A percentile compares a stretch with the other conserved stretches of the same genome.
Conservation (phyloP, 2,329 filamentous ascomycete genomes). For the Ceratocystis variospora region DNA sequence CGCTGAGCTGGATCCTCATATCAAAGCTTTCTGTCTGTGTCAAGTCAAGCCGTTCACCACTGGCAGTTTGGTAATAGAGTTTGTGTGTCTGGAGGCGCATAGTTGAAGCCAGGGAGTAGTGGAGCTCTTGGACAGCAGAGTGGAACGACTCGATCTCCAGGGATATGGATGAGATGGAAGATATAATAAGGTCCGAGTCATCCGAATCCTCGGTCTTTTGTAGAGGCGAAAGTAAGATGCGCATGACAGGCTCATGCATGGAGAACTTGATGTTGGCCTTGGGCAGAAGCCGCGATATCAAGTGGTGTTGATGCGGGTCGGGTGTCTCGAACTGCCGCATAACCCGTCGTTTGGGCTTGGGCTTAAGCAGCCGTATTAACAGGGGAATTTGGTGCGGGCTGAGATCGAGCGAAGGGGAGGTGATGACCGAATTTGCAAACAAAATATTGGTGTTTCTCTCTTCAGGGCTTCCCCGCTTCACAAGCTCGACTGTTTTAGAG, state of each 20-base stretch:
- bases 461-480: constrained; percentile 54
- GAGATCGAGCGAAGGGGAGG: constrained; percentile 85
- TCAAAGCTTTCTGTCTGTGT: constrained; percentile 81
- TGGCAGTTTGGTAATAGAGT: constrained; percentile 85
- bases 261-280: constrained; percentile 93
- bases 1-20: constrained; percentile 69
- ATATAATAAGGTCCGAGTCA: constrained; percentile 91
- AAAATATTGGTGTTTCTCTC: constrained; percentile 93
- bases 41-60: constrained; percentile 70
- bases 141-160: constrained; percentile 94
- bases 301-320: constrained; percentile 36
- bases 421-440: constrained; percentile 91
- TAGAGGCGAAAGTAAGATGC: constrained; percentile 74
- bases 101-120: constrained; percentile 74
- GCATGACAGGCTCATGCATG: constrained; percentile 86
- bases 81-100: constrained; percentile 74
- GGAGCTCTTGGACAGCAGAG: constrained; percentile 64
- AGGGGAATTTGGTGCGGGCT: constrained; percentile 85
- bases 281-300: constrained; percentile 82
- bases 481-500: constrained; percentile 79
- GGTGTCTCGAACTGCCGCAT: constrained; percentile 15
- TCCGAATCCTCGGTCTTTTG: constrained; percentile 49
- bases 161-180: constrained; percentile 83
- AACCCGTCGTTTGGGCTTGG: constrained; percentile 25
- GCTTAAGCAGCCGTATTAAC: constrained; percentile 60